These are phyloP conservation scores for Anacardium occidentale DNA, from an alignment of 345 rosid genomes.

Conservation along the genomic window DNA sequence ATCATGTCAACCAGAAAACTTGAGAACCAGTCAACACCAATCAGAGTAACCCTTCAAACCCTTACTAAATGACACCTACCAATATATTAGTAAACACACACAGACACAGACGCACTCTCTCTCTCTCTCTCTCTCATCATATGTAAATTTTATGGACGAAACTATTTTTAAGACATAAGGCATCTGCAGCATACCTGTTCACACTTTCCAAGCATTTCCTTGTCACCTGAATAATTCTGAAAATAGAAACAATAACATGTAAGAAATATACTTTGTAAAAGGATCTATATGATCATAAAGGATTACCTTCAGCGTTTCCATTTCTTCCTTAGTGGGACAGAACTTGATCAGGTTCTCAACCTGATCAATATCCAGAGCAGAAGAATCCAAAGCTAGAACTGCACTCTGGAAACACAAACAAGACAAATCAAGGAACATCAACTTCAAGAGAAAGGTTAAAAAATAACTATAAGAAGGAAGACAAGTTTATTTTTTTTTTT, in stretches of 20 bases:
- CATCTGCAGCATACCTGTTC: constrained; percentile 67
- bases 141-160: not conserved
- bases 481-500: not conserved
- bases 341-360: constrained; percentile 97
- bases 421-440: constrained; percentile 15
- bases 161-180: constrained; percentile 7
- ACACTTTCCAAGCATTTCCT: constrained; percentile 95
- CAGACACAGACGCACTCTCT: not conserved
- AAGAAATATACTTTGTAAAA: constrained; percentile 12
- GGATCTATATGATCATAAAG: not conserved
- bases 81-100: not conserved
- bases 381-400: constrained; percentile 87
- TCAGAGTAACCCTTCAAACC: too few species aligned
- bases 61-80: too few species aligned
- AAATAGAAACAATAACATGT: constrained; percentile 22
- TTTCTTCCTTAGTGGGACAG: constrained; percentile 97
- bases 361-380: constrained; percentile 87
- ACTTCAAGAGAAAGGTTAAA: not conserved
- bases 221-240: constrained; percentile 85
- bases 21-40: not conserved
- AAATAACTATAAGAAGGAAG: not conserved
- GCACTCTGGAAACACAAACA: constrained; percentile 56
- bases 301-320: constrained; percentile 77
- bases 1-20: constrained; percentile 2
- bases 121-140: not conserved